Percentiles rank a stretch among this genome's conserved stretches.
Evolutionary conservation across 495 filamentous ascomycete genomes (phyloP).

Genomic region (Neurospora sp.): DNA sequence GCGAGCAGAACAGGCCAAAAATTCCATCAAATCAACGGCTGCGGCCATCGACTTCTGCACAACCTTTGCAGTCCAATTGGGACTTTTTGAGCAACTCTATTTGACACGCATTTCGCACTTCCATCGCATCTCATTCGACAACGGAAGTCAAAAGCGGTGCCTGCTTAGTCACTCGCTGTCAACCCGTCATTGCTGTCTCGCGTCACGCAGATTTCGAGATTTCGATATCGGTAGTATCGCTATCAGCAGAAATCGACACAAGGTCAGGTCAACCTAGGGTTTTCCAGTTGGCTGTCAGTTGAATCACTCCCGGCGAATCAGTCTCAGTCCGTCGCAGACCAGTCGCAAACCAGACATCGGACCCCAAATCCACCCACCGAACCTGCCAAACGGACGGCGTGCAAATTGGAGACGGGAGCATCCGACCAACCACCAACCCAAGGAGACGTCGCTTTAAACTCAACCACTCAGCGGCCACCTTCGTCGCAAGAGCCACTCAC

Average conservation of each 20-base stretch:
- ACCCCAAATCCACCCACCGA: background rate
- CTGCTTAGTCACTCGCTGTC: conserved; percentile 5
- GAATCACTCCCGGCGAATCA: background rate
- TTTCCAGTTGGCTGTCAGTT: background rate
- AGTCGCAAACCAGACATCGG: background rate
- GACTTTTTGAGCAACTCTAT: background rate
- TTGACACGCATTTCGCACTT: background rate
- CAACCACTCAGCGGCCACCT: conserved; percentile 1
- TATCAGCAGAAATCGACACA: too few species aligned
- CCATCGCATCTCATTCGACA: background rate
- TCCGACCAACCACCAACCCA: background rate
- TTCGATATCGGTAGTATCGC: background rate
- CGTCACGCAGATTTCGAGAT: background rate
- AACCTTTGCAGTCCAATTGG: conserved; percentile 25
- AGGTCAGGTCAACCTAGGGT: background rate
- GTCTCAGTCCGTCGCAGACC: background rate
- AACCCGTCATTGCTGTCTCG: background rate
- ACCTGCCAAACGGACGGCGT: background rate
- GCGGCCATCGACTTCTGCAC: conserved; percentile 9
- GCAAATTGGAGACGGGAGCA: background rate
- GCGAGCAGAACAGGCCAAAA: conserved; percentile 17
- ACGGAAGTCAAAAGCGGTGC: background rate
- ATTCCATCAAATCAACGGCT: conserved; percentile 28
- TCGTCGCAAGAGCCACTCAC: background rate
- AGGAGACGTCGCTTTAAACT: background rate